Evolutionary conservation across 306 rosid genomes (phyloP), one percentile per base, ranked within the genome.

Genomic region (Carpinus fangiana): DNA sequence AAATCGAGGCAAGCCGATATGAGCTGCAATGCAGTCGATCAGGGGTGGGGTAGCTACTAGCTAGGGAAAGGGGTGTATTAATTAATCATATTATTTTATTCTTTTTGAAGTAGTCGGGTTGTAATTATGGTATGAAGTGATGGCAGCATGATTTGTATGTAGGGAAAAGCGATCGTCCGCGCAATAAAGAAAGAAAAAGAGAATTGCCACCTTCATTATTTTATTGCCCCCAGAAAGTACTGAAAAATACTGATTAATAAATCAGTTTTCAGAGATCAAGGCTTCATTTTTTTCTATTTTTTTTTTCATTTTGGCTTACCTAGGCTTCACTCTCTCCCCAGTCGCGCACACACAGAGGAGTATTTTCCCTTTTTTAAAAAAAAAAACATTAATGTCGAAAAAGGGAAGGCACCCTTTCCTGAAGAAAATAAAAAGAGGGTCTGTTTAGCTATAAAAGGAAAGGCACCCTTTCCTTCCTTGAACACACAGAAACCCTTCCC

Each of bases 371-470:
- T 48, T 48, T 65, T 64, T 23, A 31, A 31, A 23, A 31, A 31
- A 1, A 67, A 1, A 23, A 23, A 23, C n/a, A n/a, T n/a, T n/a
- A n/a, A n/a, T n/a, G n/a, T n/a, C n/a, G n/a, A 28, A 28, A 1
- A 66, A 1, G 46, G 14, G 13, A 17, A 31, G n/a, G n/a, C n/a
- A n/a, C n/a, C n/a, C 26, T 23, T 23, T 23, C 54, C 10, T 0
- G 45, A 1, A 50, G n/a, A 51, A 4, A 7, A 20, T 10, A 28
- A 12, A 60, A 45, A 7, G 41, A 59, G 28, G 36, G 50, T 18
- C 47, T 59, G 70, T 74, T 60, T 74, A 57, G 83, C 80, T 75
- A 70, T 74, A 83, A 74, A 74, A 56, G 80, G 82, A 75, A 74
- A 73, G 20, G 57, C 38, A 59, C 60, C 28, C 70, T 69, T 78